Evolutionary conservation across 768 basidiomycete genomes (phyloP).

Genomic region (Pisolithus marmoratus): DNA sequence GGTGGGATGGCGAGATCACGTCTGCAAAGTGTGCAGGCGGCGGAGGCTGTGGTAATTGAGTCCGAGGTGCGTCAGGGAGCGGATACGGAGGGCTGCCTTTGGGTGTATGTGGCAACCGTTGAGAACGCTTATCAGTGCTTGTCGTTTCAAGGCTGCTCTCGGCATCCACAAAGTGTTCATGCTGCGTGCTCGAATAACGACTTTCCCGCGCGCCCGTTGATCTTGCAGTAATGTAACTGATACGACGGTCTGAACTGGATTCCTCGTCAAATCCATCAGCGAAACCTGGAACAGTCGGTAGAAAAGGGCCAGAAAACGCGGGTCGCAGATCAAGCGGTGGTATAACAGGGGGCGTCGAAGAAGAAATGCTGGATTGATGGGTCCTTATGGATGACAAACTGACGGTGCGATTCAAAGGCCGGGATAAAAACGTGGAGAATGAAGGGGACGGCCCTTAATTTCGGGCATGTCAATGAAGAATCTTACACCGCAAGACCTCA

Average conservation of each 20-base stretch:
- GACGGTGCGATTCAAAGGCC: slow-evolving; percentile 60
- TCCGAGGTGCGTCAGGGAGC: not conserved
- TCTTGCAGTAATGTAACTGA: slow-evolving; percentile 51
- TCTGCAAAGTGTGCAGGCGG: slow-evolving; percentile 15
- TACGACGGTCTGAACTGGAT: slow-evolving; percentile 44
- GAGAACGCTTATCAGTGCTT: not conserved
- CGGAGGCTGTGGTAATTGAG: slow-evolving; percentile 11
- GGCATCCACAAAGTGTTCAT: slow-evolving; percentile 22
- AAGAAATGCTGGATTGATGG: slow-evolving; percentile 40
- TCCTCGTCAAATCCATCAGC: slow-evolving; percentile 31
- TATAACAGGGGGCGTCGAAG: slow-evolving; percentile 41
- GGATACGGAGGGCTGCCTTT: not conserved
- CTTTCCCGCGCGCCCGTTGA: slow-evolving; percentile 25
- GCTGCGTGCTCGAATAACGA: slow-evolving; percentile 24
- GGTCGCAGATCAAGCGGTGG: slow-evolving; percentile 57
- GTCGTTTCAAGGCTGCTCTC: slow-evolving; percentile 11
- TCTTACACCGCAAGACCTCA: slow-evolving; percentile 4
- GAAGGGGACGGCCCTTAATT: slow-evolving; percentile 43
- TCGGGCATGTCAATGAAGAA: not conserved
- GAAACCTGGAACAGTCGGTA: slow-evolving; percentile 14
- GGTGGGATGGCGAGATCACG: slow-evolving; percentile 20
- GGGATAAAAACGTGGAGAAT: slow-evolving; percentile 53
- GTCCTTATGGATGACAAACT: slow-evolving; percentile 61
- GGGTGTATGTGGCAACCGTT: not conserved
- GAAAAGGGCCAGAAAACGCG: slow-evolving; percentile 38